Evolutionary conservation across 257 asterid species (phyloP).

Genomic region (Ballota nigra): DNA sequence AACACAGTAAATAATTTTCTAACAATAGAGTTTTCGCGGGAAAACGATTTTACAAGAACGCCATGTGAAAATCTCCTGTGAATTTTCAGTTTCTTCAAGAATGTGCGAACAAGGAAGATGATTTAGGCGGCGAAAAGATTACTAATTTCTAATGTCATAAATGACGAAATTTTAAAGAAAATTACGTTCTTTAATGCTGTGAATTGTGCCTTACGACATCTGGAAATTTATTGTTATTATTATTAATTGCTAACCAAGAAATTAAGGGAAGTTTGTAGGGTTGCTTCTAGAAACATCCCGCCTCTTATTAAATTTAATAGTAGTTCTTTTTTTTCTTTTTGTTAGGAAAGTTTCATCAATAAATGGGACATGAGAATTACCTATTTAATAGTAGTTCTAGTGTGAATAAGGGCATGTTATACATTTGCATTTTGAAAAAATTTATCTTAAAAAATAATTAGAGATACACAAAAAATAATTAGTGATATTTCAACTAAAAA

Average conservation of each 20-base stretch:
- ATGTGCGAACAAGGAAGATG: background rate
- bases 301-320: background rate
- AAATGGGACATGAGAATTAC: too few species aligned
- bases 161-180: background rate
- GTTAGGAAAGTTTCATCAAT: too few species aligned
- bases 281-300: slow-evolving; percentile 24
- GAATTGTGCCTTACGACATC: background rate
- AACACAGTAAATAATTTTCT: background rate
- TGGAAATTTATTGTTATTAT: background rate
- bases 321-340: too few species aligned
- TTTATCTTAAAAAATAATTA: too few species aligned
- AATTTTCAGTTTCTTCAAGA: background rate
- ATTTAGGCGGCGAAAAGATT: slow-evolving; percentile 5
- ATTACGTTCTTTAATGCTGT: too few species aligned
- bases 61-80: background rate
- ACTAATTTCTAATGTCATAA: too few species aligned
- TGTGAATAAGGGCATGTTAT: too few species aligned
- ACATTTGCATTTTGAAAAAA: too few species aligned
- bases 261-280: background rate
- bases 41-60: slow-evolving; percentile 5
- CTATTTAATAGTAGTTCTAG: too few species aligned
- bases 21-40: slow-evolving; percentile 18
- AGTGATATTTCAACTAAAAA: too few species aligned
- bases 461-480: too few species aligned
- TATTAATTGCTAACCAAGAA: slow-evolving; percentile 15